These are phyloP conservation scores for Claviceps monticola DNA, from an alignment of 2,329 filamentous ascomycete genomes.

Conservation along the genomic window DNA sequence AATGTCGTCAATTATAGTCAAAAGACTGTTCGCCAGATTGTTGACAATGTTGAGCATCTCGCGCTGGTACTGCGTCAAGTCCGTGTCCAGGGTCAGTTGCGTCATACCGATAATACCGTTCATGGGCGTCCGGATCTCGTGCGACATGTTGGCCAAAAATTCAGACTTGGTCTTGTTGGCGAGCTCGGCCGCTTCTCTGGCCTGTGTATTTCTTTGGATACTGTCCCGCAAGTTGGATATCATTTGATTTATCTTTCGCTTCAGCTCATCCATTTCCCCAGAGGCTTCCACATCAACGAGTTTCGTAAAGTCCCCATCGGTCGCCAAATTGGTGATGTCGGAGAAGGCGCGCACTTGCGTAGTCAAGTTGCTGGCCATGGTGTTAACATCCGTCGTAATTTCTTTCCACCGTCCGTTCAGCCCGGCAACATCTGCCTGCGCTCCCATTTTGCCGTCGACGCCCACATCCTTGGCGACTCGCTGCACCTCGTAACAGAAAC, in stretches of 20 bases:
- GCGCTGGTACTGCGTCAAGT: constrained; percentile 85
- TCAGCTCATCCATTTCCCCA: constrained; percentile 97
- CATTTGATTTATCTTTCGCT: constrained; percentile 99
- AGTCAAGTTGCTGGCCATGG: constrained; percentile 68
- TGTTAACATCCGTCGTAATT: constrained; percentile 93
- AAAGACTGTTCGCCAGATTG: constrained; percentile 84
- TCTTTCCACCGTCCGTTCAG: constrained; percentile 95
- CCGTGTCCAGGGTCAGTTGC: constrained; percentile 85
- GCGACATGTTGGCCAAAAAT: constrained; percentile 97
- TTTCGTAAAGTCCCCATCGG: constrained; percentile 93
- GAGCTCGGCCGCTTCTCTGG: constrained; percentile 87
- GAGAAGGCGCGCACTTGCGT: constrained; percentile 96
- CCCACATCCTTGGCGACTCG: constrained; percentile 92
- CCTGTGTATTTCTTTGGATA: constrained; percentile 92
- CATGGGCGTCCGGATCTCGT: constrained; percentile 95
- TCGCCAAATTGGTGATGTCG: constrained; percentile 95
- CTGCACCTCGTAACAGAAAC: constrained; percentile 93
- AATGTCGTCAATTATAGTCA: constrained; percentile 91
- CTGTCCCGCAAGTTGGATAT: constrained; percentile 89
- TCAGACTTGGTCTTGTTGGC: constrained; percentile 98
- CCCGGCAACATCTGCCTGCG: constrained; percentile 86
- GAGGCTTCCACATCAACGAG: constrained; percentile 94
- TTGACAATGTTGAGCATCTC: constrained; percentile 99
- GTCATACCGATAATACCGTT: constrained; percentile 99
- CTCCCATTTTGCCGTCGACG: constrained; percentile 96